Conservation (phyloP, 495 filamentous ascomycete genomes). For the Neurospora sublineolata region DNA sequence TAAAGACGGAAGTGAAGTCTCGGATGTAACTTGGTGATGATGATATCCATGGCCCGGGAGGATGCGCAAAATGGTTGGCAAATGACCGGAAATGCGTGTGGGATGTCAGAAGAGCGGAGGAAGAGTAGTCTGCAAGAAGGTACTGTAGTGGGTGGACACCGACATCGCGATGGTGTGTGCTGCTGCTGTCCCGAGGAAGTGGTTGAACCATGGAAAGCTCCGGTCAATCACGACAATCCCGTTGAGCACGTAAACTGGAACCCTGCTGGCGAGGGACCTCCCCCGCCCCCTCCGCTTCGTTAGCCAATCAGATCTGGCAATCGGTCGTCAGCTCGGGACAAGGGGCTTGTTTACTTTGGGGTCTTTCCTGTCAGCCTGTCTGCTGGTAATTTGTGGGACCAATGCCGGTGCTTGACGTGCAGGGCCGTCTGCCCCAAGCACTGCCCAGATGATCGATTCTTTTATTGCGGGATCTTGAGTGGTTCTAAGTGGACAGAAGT, state of each 20-base stretch:
- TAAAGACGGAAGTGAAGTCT: background rate
- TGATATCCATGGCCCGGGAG: background rate
- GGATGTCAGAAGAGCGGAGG: background rate
- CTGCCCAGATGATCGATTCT: background rate
- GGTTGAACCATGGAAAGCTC: conserved; percentile 20
- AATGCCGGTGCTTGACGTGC: background rate
- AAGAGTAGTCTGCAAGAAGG: background rate
- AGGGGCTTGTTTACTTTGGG: background rate
- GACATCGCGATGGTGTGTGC: background rate
- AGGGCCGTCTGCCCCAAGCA: background rate
- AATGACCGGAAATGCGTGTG: background rate
- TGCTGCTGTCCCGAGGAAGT: conserved; percentile 18
- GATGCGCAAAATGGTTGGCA: background rate
- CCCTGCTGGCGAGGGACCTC: conserved; percentile 9
- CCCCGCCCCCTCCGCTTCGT: conserved; percentile 6
- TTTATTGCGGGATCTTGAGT: background rate
- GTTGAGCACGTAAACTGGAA: conserved; percentile 14
- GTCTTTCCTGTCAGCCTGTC: background rate
- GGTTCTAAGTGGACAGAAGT: background rate
- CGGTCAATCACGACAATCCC: conserved; percentile 18
- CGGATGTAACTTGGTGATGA: background rate
- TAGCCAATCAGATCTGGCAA: background rate
- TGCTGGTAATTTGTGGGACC: background rate
- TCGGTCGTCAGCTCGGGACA: conserved; percentile 1
- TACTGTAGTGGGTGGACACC: background rate